Evolutionary conservation across 306 rosid species (phyloP).

Genomic region (Rubus idaeus): DNA sequence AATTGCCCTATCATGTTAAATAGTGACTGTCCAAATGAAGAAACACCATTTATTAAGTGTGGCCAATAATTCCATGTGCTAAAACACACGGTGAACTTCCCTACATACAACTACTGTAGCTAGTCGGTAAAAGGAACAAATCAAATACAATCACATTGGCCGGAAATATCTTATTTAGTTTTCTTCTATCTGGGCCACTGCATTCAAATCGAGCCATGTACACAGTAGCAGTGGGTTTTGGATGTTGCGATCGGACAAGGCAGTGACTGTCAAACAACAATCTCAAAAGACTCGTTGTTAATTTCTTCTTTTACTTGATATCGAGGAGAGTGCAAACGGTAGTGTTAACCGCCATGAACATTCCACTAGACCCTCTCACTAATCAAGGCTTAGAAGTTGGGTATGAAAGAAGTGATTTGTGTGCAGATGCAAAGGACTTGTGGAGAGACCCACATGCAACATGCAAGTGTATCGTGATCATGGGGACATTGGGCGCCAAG

Average conservation of each 20-base stretch:
- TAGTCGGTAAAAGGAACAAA: neutral
- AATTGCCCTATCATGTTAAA: conserved; percentile 21
- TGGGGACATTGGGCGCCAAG: conserved; percentile 42
- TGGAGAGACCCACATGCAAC: conserved; percentile 23
- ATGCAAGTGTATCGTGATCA: conserved; percentile 33
- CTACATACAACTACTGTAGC: neutral
- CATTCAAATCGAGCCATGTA: neutral
- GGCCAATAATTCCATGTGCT: neutral
- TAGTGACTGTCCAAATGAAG: conserved; percentile 27
- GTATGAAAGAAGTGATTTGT: neutral
- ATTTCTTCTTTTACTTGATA: neutral
- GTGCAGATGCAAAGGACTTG: conserved; percentile 9
- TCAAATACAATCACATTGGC: neutral
- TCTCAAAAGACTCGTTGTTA: neutral
- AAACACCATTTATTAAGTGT: conserved; percentile 1
- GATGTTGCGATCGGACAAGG: neutral
- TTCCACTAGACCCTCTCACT: too few relatives aligned
- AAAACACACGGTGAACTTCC: neutral
- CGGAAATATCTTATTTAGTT: neutral
- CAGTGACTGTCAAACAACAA: neutral
- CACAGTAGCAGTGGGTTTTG: neutral
- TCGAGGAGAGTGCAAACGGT: too few relatives aligned
- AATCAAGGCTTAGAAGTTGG: neutral
- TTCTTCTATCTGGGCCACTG: neutral
- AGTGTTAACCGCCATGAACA: too few relatives aligned